phyloP scores from a whole-genome alignment of 306 rosid species.

The Quercus variabilis region DNA sequence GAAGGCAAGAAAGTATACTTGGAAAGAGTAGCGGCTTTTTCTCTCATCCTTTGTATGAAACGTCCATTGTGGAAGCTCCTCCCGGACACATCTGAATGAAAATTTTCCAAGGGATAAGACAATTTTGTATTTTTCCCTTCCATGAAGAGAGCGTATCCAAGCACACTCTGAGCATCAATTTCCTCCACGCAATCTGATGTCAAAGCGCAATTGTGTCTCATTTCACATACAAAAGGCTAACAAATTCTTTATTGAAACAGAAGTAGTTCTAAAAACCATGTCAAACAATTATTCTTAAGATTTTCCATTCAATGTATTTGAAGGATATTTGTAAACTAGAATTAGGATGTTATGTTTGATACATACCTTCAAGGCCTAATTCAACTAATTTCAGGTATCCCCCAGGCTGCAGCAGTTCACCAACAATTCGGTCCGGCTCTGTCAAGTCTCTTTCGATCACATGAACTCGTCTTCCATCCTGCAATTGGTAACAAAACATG shows the following conservation, averaged over 20 bases:
- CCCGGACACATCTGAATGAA: constrained; percentile 53
- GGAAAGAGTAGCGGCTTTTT: constrained; percentile 51
- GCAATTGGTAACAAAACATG: background rate
- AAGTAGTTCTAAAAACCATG: background rate
- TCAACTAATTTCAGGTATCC: constrained; percentile 61
- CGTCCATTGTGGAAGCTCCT: constrained; percentile 80
- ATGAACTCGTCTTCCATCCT: constrained; percentile 59
- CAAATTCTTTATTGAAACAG: background rate
- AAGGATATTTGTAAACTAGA: background rate
- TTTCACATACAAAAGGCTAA: constrained; percentile 7
- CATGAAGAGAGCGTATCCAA: constrained; percentile 67
- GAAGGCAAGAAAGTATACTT: constrained; percentile 29
- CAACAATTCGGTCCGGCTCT: constrained; percentile 60
- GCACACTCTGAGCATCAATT: constrained; percentile 62
- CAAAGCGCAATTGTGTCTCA: constrained; percentile 4
- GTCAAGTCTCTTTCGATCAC: constrained; percentile 61
- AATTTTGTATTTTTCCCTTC: constrained; percentile 44
- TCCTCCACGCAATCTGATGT: constrained; percentile 58
- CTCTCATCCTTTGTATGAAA: constrained; percentile 64
- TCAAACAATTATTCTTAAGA: background rate
- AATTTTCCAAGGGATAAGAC: constrained; percentile 58
- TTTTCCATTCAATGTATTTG: background rate
- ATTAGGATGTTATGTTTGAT: background rate
- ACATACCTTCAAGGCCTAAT: constrained; percentile 56
- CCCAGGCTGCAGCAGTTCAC: constrained; percentile 73